Base-by-base conservation (phyloP, 2,329 filamentous ascomycete species). In the Chaetomium strumarium region DNA sequence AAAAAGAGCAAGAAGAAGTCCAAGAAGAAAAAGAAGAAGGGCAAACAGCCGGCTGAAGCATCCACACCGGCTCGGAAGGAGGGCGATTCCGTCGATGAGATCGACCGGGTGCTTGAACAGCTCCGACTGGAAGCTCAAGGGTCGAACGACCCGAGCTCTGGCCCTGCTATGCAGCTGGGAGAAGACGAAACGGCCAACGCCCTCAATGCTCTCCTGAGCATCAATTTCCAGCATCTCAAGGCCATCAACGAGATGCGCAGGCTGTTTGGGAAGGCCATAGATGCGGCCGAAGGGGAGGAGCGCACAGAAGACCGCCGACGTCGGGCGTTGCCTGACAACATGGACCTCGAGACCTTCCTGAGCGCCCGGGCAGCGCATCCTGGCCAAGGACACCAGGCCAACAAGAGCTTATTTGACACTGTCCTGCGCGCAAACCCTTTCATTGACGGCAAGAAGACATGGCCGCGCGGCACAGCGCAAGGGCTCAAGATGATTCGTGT, bases 241-340 rank as follows among this genome's bases (percentile, higher is more conserved):
- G 88, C 88, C 8, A 77, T 85, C 34, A 95, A 96, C 63, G 93
- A 99, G 72, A 96, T 99, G 90, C 85, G 78, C 46, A 73, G 71
- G 30, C 67, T 83, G 2, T 83, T 78, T 66, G 80, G 75, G 7
- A 73, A 72, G 58, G 79, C 73, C 63, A 86, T 77, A 68, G 80
- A 73, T 63, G 77, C 72, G 1, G 78, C 74, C 9, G 66, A 73
- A 14, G 72, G 68, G 7, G 78, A 80, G 53, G 76, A 80, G 52
- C 71, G 72, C 70, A 40, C 71, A 36, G 69, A 77, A 57, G 66
- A 67, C 51, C 66, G 46, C 63, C 63, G 64, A 17, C 65, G 66
- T 51, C 64, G 69, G 11, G 65, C 68, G n/a, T 63, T 67, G 24
- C 68, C 68, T 38, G 75, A 76, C 52, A 73, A 80, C 43, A 73